Evolutionary conservation across 2,329 filamentous ascomycete genomes (phyloP).

Genomic region (Apiospora saccharicola): DNA sequence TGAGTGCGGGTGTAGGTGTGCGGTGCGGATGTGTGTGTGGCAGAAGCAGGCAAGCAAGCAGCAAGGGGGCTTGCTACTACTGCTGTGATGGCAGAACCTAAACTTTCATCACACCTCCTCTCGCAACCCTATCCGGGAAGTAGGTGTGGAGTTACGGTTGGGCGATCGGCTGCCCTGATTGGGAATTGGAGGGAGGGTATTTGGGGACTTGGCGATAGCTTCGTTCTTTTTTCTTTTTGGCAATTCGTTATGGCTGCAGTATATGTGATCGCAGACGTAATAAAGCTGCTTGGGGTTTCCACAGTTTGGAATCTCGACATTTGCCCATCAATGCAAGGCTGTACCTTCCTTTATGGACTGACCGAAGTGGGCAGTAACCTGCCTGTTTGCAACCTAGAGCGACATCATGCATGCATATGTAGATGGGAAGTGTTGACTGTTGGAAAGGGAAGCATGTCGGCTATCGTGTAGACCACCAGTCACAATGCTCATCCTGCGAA

Average conservation of each 20-base stretch:
- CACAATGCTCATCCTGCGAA: background rate
- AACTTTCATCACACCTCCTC: constrained; percentile 8
- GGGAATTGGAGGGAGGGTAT: background rate
- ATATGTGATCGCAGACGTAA: background rate
- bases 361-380: background rate
- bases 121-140: constrained; percentile 10
- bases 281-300: background rate
- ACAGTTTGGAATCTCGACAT: background rate
- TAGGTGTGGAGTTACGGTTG: constrained; percentile 13
- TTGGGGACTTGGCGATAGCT: background rate
- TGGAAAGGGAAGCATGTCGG: background rate
- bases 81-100: constrained; percentile 15
- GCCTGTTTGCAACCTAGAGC: background rate
- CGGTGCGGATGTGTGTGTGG: background rate
- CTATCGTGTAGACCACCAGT: background rate
- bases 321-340: background rate
- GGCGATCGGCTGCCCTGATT: background rate
- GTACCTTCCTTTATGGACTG: background rate
- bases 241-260: background rate
- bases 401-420: constrained; percentile 1
- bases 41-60: background rate
- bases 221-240: background rate
- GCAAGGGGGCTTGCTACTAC: background rate
- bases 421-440: background rate
- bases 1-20: background rate